A percentile compares a stretch with the other conserved stretches of the same genome.
Evolutionary conservation across 1,284 basidiomycete species (phyloP).

Genomic region (Naganishia liquefaciens): DNA sequence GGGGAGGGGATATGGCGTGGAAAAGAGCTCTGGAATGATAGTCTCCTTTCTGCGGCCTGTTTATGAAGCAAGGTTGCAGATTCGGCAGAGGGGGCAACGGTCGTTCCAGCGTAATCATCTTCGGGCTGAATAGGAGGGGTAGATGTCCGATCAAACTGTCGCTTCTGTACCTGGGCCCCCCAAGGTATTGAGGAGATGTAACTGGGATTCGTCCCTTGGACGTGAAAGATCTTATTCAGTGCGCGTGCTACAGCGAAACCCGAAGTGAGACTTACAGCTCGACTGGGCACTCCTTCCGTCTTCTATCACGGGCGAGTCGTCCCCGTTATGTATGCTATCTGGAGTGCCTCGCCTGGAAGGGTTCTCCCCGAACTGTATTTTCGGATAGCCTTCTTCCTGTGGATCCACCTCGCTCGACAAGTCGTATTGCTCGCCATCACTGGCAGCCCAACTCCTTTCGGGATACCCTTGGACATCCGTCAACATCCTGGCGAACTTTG

Average conservation of each 20-base stretch:
- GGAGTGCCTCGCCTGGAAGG: not conserved
- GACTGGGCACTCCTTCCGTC: not conserved
- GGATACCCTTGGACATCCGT: too few relatives aligned
- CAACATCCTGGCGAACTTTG: too few relatives aligned
- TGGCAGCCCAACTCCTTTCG: too few relatives aligned
- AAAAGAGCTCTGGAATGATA: too few relatives aligned
- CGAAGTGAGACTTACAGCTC: not conserved
- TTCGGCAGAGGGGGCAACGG: not conserved
- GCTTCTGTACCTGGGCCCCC: conserved; percentile 14
- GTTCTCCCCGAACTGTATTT: too few relatives aligned
- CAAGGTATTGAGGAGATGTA: conserved; percentile 19
- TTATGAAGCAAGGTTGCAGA: conserved; percentile 13
- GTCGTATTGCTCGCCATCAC: too few relatives aligned
- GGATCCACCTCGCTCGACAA: too few relatives aligned
- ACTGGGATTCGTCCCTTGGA: conserved; percentile 4
- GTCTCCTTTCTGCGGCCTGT: not conserved
- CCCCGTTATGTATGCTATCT: not conserved
- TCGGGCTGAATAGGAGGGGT: not conserved
- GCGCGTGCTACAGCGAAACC: not conserved
- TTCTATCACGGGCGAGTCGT: not conserved
- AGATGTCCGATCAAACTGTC: not conserved
- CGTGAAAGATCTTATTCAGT: too few relatives aligned
- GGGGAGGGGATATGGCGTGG: not conserved
- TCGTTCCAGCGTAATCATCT: conserved; percentile 11
- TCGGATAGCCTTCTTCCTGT: too few relatives aligned